Base-by-base conservation (phyloP, 371 early-diverging fungal genomes). In the Conidiobolus incongruus region DNA sequence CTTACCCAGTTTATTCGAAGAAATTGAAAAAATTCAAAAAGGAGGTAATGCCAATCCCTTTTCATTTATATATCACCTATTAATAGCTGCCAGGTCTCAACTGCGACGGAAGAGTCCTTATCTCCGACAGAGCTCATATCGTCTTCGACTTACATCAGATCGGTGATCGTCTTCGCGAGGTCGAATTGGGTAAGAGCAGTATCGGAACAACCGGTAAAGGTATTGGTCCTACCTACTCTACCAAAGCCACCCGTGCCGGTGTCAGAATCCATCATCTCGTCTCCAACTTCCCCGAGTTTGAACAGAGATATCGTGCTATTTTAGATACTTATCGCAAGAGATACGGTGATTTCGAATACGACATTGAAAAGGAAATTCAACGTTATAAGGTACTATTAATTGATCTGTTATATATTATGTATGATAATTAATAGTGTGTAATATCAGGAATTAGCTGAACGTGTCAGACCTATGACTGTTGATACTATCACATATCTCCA, bases 171-270 rank as follows among this genome's bases (percentile, higher is more conserved):
- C 59, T 95, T 51, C 84, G 85, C 61, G 96, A 95, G 62, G 66
- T 66, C 46, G 92, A 93, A 59, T 67, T 92, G 19, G 88, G 84
- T 29, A 73, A 80, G 49, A 84, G 82, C 17, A 38, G 77, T 58
- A 86, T 87, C 45, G 96, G 96, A 45, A 95, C 96, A 32, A 95
- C 96, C 49, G 69, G 74, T 53, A 85, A 85, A 69, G 96, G 96
- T 49, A 95, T 95, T 59, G 96, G 96, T 36, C 96, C 96, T 37
- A 72, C 92, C 34, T 95, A 95, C 67, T 77, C 83, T 35, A 74
- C 89, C 62, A 95, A 95, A 72, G 91, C 93, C 4, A 75, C 80
- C 19, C 81, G 95, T 34, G 73, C 76, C 13, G 96, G 95, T 44
- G 66, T 95, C 38, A 82, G 95, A 44, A 76, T 94, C 28, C 91